Percentiles rank a stretch among this genome's conserved stretches.
phyloP scores from a whole-genome alignment of 164 flowering plant genomes.

The Magnolia officinalis region DNA sequence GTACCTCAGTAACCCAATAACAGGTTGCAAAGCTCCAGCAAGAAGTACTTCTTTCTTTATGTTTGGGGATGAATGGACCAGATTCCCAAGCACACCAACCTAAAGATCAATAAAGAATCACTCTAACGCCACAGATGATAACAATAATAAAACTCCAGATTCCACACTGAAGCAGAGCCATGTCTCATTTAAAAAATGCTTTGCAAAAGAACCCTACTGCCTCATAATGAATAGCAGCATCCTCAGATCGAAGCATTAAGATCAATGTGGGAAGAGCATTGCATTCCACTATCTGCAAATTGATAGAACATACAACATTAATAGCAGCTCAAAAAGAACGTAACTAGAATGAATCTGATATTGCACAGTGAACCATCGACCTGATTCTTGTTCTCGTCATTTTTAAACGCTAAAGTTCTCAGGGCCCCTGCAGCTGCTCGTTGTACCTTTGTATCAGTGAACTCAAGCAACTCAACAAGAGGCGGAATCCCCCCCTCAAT shows the following conservation, averaged over 20 bases:
- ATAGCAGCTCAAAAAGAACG: background rate
- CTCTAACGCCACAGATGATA: background rate
- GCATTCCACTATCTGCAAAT: slow-evolving; percentile 89
- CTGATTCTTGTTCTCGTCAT: slow-evolving; percentile 97
- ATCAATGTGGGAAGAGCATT: slow-evolving; percentile 93
- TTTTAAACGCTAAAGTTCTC: slow-evolving; percentile 93
- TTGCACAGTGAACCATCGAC: slow-evolving; percentile 27
- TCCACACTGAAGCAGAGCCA: background rate
- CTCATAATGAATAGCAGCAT: slow-evolving; percentile 95
- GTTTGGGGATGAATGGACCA: slow-evolving; percentile 95
- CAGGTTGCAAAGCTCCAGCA: slow-evolving; percentile 98
- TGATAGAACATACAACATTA: slow-evolving; percentile 3
- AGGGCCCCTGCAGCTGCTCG: slow-evolving; percentile 98
- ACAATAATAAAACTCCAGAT: background rate
- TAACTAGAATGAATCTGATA: slow-evolving; percentile 1
- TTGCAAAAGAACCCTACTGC: slow-evolving; percentile 52
- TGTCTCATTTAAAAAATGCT: background rate
- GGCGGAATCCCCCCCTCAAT: slow-evolving; percentile 97
- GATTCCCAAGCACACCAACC: slow-evolving; percentile 99
- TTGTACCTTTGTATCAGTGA: slow-evolving; percentile 84
- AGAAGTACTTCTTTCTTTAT: slow-evolving; percentile 93
- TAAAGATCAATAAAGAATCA: slow-evolving; percentile 21
- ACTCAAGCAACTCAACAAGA: slow-evolving; percentile 91
- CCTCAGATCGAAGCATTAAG: slow-evolving; percentile 91
- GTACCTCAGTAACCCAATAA: slow-evolving; percentile 88